Conservation (phyloP, 1,284 basidiomycete species). For the Tylopilus sp. region DNA sequence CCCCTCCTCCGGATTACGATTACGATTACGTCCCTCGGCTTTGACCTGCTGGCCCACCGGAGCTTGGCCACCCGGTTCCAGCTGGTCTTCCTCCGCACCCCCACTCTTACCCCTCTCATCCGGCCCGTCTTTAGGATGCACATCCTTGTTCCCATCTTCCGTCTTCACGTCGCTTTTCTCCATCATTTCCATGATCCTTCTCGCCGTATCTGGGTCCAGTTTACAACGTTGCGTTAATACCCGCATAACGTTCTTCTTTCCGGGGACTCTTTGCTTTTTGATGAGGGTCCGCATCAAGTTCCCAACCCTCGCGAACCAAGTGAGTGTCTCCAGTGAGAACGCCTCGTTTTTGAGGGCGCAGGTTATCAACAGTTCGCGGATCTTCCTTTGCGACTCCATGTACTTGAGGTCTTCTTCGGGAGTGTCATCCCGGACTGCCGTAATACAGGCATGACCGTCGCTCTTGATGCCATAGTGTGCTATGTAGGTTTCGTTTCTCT, state of each 20-base stretch:
- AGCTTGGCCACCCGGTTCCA: not conserved
- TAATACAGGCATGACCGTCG: constrained; percentile 39
- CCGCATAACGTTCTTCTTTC: constrained; percentile 21
- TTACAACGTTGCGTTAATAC: constrained; percentile 28
- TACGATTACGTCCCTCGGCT: not conserved
- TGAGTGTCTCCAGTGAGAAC: constrained; percentile 15
- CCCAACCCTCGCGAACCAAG: constrained; percentile 22
- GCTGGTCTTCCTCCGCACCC: not conserved
- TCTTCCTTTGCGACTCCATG: constrained; percentile 17
- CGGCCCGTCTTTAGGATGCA: not conserved
- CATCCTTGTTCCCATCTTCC: not conserved
- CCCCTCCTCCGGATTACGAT: not conserved
- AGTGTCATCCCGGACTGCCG: constrained; percentile 31
- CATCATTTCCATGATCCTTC: constrained; percentile 26
- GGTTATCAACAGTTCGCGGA: constrained; percentile 20
- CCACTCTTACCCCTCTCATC: not conserved
- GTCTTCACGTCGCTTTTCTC: constrained; percentile 12
- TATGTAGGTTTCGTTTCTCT: constrained; percentile 33
- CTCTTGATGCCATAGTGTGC: constrained; percentile 32
- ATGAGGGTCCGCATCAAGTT: constrained; percentile 21
- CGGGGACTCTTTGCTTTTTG: constrained; percentile 12
- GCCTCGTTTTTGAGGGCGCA: constrained; percentile 16
- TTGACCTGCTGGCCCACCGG: not conserved
- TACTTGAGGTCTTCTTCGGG: constrained; percentile 26
- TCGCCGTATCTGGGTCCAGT: constrained; percentile 28